Conservation (phyloP, 2,329 filamentous ascomycete genomes). For the Davidsoniella virescens region DNA sequence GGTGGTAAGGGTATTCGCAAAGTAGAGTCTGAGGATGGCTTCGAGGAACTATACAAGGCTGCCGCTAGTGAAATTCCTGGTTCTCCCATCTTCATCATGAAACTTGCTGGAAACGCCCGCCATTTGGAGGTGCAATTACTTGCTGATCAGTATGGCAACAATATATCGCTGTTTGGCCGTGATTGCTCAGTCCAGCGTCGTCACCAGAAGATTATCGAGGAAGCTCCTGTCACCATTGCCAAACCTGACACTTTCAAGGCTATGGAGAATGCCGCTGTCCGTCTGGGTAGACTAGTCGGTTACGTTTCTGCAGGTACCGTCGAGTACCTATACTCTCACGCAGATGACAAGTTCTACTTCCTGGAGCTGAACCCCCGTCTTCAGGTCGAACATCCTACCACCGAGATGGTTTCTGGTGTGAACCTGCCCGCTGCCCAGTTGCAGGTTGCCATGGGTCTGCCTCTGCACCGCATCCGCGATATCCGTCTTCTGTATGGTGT, state of each 20-base stretch:
- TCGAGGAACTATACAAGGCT: constrained; percentile 78
- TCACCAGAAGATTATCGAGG: constrained; percentile 99
- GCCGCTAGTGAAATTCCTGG: constrained; percentile 95
- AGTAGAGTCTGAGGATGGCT: constrained; percentile 70
- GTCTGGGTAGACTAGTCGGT: constrained; percentile 81
- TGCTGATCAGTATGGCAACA: constrained; percentile 98
- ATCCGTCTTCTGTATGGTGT: constrained; percentile 93
- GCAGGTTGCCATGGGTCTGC: constrained; percentile 97
- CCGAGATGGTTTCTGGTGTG: constrained; percentile 97
- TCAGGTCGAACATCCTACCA: constrained; percentile 97
- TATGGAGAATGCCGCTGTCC: constrained; percentile 94
- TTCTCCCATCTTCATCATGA: constrained; percentile 99
- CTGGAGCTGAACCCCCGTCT: constrained; percentile 96
- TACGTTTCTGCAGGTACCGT: constrained; percentile 98
- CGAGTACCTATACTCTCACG: constrained; percentile 95
- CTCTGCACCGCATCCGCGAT: constrained; percentile 85
- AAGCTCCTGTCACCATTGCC: constrained; percentile 93
- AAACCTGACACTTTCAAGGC: constrained; percentile 76
- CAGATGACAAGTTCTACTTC: constrained; percentile 99
- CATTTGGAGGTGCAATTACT: constrained; percentile 96
- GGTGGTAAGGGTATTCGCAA: constrained; percentile 99
- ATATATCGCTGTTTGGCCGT: constrained; percentile 95
- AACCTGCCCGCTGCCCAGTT: constrained; percentile 94
- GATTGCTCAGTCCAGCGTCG: constrained; percentile 97
- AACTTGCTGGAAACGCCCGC: constrained; percentile 87